These are phyloP conservation scores for Senna siamea DNA, from an alignment of 306 rosid genomes.

Conservation along the genomic window DNA sequence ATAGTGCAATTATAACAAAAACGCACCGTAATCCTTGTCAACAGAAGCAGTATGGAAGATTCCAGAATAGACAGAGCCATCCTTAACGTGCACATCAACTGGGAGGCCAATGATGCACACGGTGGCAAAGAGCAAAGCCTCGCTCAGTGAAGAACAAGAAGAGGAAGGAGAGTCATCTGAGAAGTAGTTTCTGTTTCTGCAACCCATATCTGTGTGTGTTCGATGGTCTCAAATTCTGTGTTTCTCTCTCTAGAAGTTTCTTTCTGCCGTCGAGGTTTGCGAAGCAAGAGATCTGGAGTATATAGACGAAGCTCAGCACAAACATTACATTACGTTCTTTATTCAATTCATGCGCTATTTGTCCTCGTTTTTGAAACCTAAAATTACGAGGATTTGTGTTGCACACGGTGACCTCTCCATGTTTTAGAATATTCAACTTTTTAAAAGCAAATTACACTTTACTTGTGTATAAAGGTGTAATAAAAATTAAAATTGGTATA, in stretches of 20 bases:
- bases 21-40: slow-evolving; percentile 58
- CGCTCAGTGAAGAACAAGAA: slow-evolving; percentile 48
- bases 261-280: not conserved
- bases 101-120: slow-evolving; percentile 78
- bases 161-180: slow-evolving; percentile 38
- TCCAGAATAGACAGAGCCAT: slow-evolving; percentile 90
- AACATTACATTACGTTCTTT: not conserved
- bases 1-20: slow-evolving; percentile 17
- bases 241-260: slow-evolving; percentile 32
- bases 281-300: slow-evolving; percentile 28
- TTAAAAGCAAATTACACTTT: not conserved
- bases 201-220: slow-evolving; percentile 52
- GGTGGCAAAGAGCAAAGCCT: slow-evolving; percentile 71
- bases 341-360: not conserved
- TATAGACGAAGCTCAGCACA: not conserved
- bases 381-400: not conserved
- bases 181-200: slow-evolving; percentile 52
- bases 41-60: slow-evolving; percentile 79
- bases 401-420: not conserved
- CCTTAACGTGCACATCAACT: slow-evolving; percentile 75
- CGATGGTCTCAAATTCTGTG: not conserved
- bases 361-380: not conserved
- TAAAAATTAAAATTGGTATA: no score
- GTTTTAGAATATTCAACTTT: not conserved
- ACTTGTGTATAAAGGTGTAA: no score